A percentile compares a stretch with the other conserved stretches of the same genome.
Conservation (phyloP, 441 rosid species). For the Bocquillonia castaneifolia region DNA sequence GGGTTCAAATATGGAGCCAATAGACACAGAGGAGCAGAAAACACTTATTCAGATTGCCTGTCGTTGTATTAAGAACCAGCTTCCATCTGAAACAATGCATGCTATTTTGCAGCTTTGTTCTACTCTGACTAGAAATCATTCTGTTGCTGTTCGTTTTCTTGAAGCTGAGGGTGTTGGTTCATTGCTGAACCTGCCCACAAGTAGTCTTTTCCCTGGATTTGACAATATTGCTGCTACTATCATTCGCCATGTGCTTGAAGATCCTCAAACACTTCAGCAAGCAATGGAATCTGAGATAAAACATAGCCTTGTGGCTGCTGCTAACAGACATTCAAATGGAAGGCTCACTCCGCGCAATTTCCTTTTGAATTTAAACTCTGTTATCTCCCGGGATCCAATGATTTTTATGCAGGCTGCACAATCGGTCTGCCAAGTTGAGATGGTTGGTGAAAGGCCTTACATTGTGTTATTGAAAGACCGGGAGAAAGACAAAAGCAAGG, state of each 20-base stretch:
- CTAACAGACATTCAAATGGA: slow-evolving; percentile 80
- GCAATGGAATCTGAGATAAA: slow-evolving; percentile 98
- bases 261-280: slow-evolving; percentile 96
- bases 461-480: slow-evolving; percentile 83
- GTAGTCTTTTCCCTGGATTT: slow-evolving; percentile 90
- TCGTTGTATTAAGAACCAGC: slow-evolving; percentile 65
- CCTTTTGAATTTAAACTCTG: slow-evolving; percentile 64
- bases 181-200: slow-evolving; percentile 77
- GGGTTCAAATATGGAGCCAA: slow-evolving; percentile 42
- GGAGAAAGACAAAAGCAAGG: slow-evolving; percentile 74
- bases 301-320: slow-evolving; percentile 76
- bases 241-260: slow-evolving; percentile 92
- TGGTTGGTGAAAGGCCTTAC: slow-evolving; percentile 94
- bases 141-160: slow-evolving; percentile 79
- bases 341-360: slow-evolving; percentile 87
- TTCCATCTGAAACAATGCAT: slow-evolving; percentile 90
- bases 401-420: slow-evolving; percentile 81
- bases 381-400: slow-evolving; percentile 81
- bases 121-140: slow-evolving; percentile 77
- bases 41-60: slow-evolving; percentile 87
- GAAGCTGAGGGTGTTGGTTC: slow-evolving; percentile 78
- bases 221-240: slow-evolving; percentile 87
- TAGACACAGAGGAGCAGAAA: slow-evolving; percentile 65
- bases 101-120: slow-evolving; percentile 94
- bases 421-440: slow-evolving; percentile 89